These are phyloP conservation scores for Aegilops umbellulata DNA, from an alignment of 176 grass and related monocot genomes.

Conservation along the genomic window DNA sequence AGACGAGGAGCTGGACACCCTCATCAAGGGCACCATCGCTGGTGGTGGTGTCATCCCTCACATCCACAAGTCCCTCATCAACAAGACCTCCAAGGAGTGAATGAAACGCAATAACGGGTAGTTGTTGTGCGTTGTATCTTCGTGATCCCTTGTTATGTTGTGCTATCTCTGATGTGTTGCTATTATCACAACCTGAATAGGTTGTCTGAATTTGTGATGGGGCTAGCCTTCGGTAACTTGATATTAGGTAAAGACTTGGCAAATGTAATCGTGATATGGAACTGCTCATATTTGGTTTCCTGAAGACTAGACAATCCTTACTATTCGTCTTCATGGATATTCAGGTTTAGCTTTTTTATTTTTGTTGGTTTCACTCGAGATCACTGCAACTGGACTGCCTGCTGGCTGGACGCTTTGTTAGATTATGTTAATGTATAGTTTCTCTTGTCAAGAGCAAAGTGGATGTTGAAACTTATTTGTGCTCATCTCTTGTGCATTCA, in stretches of 20 bases:
- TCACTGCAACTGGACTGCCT: too few relatives aligned
- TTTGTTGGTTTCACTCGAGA: too few relatives aligned
- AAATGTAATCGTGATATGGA: background rate
- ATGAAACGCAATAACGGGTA: background rate
- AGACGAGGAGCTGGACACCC: conserved; percentile 47
- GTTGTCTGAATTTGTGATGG: background rate
- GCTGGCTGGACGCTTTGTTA: too few relatives aligned
- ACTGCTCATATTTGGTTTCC: background rate
- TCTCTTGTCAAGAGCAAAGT: too few relatives aligned
- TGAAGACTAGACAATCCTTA: background rate
- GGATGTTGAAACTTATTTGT: too few relatives aligned
- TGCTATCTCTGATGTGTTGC: background rate
- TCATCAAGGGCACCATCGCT: conserved; percentile 49
- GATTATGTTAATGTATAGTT: too few relatives aligned
- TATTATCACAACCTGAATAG: background rate
- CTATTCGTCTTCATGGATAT: background rate
- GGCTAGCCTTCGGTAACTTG: background rate
- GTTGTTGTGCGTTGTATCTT: background rate
- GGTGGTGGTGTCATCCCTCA: conserved; percentile 38
- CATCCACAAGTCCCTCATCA: conserved; percentile 53
- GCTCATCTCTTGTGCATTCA: too few relatives aligned
- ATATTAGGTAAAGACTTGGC: conserved; percentile 2
- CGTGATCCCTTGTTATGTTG: background rate
- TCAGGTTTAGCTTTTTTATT: background rate
- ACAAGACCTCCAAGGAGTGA: conserved; percentile 52